Evolutionary conservation across 495 filamentous ascomycete genomes (phyloP).

Genomic region (Neurospora sp.): DNA sequence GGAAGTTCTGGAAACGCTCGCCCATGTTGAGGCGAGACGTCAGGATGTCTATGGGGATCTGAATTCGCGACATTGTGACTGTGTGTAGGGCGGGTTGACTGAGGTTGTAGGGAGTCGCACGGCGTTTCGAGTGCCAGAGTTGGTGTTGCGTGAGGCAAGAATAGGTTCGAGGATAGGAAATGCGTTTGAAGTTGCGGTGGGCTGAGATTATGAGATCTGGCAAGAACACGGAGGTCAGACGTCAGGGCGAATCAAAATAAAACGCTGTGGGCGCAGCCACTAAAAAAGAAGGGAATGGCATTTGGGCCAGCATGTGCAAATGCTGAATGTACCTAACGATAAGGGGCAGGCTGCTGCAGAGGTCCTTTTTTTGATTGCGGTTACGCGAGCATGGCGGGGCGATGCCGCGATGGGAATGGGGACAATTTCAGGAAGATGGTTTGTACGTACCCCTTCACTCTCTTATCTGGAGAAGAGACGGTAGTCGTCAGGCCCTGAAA

Average conservation of each 20-base stretch:
- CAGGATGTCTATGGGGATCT: slow-evolving; percentile 81
- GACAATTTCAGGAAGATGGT: not conserved
- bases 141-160: not conserved
- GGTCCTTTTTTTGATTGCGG: not conserved
- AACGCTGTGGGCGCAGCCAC: not conserved
- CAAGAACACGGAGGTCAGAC: slow-evolving; percentile 17
- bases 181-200: not conserved
- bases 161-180: not conserved
- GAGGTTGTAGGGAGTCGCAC: not conserved
- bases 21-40: slow-evolving; percentile 81
- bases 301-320: not conserved
- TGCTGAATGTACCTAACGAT: not conserved
- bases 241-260: slow-evolving; percentile 16
- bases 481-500: not conserved
- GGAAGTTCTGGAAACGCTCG: slow-evolving; percentile 61
- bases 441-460: not conserved
- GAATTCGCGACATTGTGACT: slow-evolving; percentile 67
- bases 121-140: not conserved
- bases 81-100: too few species aligned
- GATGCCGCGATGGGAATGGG: not conserved
- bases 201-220: slow-evolving; percentile 16
- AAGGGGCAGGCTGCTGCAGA: not conserved
- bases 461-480: not conserved
- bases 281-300: not conserved
- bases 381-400: not conserved